Percentiles rank a stretch among this genome's conserved stretches.
phyloP scores from a whole-genome alignment of 2,329 filamentous ascomycete species.

The Talaromyces sp. region DNA sequence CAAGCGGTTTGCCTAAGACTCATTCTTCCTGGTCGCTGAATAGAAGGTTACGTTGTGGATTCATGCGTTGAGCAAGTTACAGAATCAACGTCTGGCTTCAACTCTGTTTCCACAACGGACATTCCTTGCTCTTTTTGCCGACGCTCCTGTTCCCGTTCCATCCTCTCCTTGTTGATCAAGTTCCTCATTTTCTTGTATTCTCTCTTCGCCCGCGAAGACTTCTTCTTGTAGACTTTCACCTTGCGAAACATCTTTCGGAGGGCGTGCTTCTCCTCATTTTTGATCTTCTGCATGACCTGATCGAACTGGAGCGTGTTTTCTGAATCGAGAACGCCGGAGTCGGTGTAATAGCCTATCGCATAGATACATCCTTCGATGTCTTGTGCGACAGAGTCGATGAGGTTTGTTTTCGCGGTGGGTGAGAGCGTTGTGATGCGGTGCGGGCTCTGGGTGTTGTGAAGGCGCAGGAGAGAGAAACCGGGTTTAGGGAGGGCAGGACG shows the following conservation, averaged over 20 bases:
- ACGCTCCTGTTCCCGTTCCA: not conserved
- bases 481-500: conserved; percentile 8
- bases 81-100: not conserved
- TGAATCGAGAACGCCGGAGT: conserved; percentile 3
- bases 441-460: conserved; percentile 8
- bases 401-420: conserved; percentile 1
- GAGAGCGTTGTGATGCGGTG: conserved; percentile 5
- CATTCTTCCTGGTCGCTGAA: not conserved
- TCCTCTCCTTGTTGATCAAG: not conserved
- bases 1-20: not conserved
- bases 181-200: not conserved
- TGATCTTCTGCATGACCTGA: conserved; percentile 6
- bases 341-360: conserved; percentile 5
- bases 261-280: not conserved
- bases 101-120: not conserved
- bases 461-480: conserved; percentile 8
- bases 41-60: not conserved
- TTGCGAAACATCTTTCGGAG: not conserved
- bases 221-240: not conserved
- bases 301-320: conserved; percentile 8
- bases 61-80: not conserved
- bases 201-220: not conserved
- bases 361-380: conserved; percentile 10
- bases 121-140: not conserved
- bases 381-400: conserved; percentile 8